Evolutionary conservation across 1,284 basidiomycete species (phyloP).

Genomic region (Pascua guehoae): DNA sequence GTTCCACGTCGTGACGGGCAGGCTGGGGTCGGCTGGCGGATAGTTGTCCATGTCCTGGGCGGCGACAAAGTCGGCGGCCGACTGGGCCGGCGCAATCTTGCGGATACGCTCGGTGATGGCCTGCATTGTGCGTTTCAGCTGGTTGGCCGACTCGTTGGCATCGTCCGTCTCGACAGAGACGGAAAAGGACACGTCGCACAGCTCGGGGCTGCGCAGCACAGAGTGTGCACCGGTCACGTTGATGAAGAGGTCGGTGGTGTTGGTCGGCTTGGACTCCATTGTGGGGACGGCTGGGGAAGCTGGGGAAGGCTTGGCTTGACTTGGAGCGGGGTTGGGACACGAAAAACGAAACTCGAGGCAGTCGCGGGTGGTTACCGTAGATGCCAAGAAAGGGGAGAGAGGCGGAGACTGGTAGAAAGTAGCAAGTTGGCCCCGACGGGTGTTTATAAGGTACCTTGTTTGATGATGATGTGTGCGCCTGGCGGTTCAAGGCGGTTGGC

Average conservation of each 20-base stretch:
- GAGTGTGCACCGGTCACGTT: background rate
- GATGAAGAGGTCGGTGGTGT: background rate
- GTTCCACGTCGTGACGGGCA: constrained; percentile 16
- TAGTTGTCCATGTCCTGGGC: constrained; percentile 6
- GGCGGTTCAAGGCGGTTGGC: no score
- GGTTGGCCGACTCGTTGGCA: background rate
- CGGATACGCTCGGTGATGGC: background rate
- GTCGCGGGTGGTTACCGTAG: no score
- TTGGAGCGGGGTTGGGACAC: no score
- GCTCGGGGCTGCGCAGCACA: constrained; percentile 9
- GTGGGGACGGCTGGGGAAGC: no score
- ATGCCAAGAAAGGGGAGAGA: no score
- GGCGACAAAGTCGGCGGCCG: background rate
- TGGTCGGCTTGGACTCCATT: background rate
- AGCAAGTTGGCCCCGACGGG: no score
- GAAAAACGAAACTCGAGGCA: no score
- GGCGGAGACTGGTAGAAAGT: no score
- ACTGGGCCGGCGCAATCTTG: background rate
- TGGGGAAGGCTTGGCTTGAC: no score
- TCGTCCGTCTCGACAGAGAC: constrained; percentile 1
- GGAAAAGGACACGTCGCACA: constrained; percentile 2
- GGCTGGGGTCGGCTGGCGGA: constrained; percentile 1
- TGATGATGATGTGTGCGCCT: no score
- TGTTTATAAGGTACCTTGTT: no score
- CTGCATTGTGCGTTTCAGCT: background rate